Base-by-base conservation (phyloP, 2,329 filamentous ascomycete species). In the Raffaelea arxii region DNA sequence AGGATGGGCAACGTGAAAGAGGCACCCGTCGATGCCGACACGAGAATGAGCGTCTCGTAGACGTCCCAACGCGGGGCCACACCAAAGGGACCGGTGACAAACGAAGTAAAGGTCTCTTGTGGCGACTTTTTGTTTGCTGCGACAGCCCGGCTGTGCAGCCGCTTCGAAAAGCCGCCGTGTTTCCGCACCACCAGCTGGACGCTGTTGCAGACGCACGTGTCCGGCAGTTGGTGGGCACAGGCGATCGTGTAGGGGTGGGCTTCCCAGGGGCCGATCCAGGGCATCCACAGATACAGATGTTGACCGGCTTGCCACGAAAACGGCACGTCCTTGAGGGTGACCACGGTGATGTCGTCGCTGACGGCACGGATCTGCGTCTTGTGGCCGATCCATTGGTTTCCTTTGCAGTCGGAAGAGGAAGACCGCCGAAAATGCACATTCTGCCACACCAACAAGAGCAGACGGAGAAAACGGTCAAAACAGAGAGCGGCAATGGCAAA, bases 201-300 rank as follows among this genome's bases (percentile, higher is more conserved):
- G 55, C 73, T 77, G 58, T 78, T 75, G 63, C 75, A 78, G 37
- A 72, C 69, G 50, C 74, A 77, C 1, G 69, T 68, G 23, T 67
- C 72, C 1, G 69, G 65, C 11, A 72, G 58, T 41, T 66, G 67
- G 54, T 74, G 71, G 1, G 76, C 70, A 18, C 69, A 72, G n/a
- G 77, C 76, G 36, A 81, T 76, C 4, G 77, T 81, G 58, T 79
- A 81, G 0, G 77, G 77, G 49, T 81, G 77, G 1, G 74, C 69
- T 53, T 81, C 77, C 5, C 77, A 56, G 1, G 66, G 62, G 0
- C 74, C 77, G 2, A 80, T 59, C 2, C 65, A 61, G 6, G 77
- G 77, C 43, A 80, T 60, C 75, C 77, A 80, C 9, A 81, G 67
- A 49, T 81, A 80, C 4, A 81, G 57, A 52, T 80, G 75, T 54